Base-by-base conservation (phyloP, 2,329 filamentous ascomycete species). In the Aspergillus sp. region DNA sequence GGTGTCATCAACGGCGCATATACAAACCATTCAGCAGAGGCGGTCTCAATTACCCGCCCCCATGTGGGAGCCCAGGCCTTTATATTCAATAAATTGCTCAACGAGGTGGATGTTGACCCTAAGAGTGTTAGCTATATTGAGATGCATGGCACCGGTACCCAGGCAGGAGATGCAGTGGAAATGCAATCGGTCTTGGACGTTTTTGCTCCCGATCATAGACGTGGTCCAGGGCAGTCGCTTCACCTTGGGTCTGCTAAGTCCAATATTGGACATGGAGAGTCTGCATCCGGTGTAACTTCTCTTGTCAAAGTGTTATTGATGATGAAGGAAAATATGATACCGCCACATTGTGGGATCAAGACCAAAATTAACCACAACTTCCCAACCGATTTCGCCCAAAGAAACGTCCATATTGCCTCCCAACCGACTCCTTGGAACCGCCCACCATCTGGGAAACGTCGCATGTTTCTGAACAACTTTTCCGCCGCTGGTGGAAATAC, bases 61-160 rank as follows among this genome's bases (percentile, higher is more conserved):
- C 90, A 96, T 72, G 89, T 86, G 4, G 88, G 86, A 15, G 89
- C 89, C 0, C 91, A 96, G 72, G 86, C 89, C 12, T 79, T 83
- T 48, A 77, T 95, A 11, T 93, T 89, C 66, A 83, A 84, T 56
- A 80, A 84, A 40, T 86, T 95, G 27, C 80, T 95, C 1, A 83
- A 88, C 48, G 84, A 89, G 44, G 87, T 89, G 44, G 88, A 89
- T 58, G 83, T 95, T 20, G 87, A 93, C 66, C 89, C 91, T 2
- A 83, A 86, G 53, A 89, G 93, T 61, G 83, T 96, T 47, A 87
- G 86, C 74, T 96, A 93, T 68, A 86, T 96, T 7, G 91, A 96
- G 75, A 92, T 95, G 87, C 91, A 96, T 72, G 91, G 90, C 13
- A 96, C 91, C 3, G 91, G 91, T 34, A 96, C 91, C 0, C 90